Evolutionary conservation across 192 early-diverging fungal genomes (phyloP), one percentile per base, ranked within the genome.

Genomic region (Umbelopsis isabellina): DNA sequence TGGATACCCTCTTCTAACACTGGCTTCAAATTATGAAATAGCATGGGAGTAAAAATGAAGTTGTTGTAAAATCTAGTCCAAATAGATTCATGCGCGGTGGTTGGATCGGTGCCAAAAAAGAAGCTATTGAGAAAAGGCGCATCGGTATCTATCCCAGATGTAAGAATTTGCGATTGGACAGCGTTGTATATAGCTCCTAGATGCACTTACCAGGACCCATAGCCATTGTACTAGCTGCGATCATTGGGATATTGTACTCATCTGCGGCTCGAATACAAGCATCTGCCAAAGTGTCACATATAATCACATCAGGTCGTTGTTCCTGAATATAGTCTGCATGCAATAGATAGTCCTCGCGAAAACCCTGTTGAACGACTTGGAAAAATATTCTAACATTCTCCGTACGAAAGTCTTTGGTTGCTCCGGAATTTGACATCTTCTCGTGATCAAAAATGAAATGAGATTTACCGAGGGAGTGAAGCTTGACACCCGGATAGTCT

Each of bases 231-330:
- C 71, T 66, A n/a, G 75, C 72, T 1, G 72, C 16, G n/a, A 77
- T 50, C 13, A 69, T 72, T 1, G 75, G 75, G 2, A 77, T 48
- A 35, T 64, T 51, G 12, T 61, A 23, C n/a, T 53, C 44, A 21
- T 27, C 49, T 5, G 75, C 67, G 1, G 67, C 71, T 18, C 68
- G 67, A 20, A 66, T 30, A 52, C 75, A 77, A 13, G 46, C 9
- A n/a, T 64, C 53, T 12, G 58, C 52, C 68, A 77, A 77, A 44
- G 67, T 37, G 46, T 76, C 75, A 25, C 75, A 76, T 16, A 76
- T 20, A 23, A 50, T 66, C 9, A 72, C 21, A 30, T 72, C 65
- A 16, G 33, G 20, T 10, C 45, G 27, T 16, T 67, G n/a, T 46
- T 49, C 25, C 25, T 33, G 12, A 41, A 72, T 53, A 46, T 27